Base-by-base conservation (phyloP, 208 protist genomes). In the Trichomonas vaginalis region DNA sequence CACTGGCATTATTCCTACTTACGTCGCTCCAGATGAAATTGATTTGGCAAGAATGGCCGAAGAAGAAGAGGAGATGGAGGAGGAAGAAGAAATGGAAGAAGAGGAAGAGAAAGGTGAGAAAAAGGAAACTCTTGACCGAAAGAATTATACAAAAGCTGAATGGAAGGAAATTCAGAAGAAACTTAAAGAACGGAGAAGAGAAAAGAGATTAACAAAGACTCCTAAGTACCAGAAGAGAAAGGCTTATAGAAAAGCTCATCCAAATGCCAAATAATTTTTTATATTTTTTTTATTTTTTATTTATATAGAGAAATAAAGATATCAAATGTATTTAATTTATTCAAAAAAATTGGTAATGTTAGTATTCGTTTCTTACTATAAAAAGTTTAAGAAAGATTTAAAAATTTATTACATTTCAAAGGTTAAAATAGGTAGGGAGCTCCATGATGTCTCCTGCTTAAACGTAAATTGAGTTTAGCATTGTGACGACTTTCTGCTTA, bases 161-260 rank as follows among this genome's bases (percentile, higher is more conserved):
- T 92, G 86, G 86, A 92, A 92, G 45, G n/a, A 48, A 39, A 92
- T 92, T 0, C 40, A 92, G 37, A 92, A 92, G 86, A 48, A 92
- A 32, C 0, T 92, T 15, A 92, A 92, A 39, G 86, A 51, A 39
- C 23, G 9, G 10, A 48, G 86, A 35, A 48, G 86, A 48, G 86
- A 92, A 15, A 92, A 92, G 37, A 9, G 86, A 0, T n/a, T 40
- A 14, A 51, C 45, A 17, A 92, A 92, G 45, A 92, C 12, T 39
- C 35, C 86, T 12, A 92, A 92, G n/a, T 17, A 35, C 0, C 27
- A 48, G 40, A 92, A 92, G 45, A 48, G 86, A 32, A 92, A 92
- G 56, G 10, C 42, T 51, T 92, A 92, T 32, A 23, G 86, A 39
- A 48, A 39, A 51, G 12, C 86, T 15, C 86, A 92, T 51, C 86